Conservation (phyloP, 2,329 filamentous ascomycete genomes). For the Pseudopithomyces chartarum region DNA sequence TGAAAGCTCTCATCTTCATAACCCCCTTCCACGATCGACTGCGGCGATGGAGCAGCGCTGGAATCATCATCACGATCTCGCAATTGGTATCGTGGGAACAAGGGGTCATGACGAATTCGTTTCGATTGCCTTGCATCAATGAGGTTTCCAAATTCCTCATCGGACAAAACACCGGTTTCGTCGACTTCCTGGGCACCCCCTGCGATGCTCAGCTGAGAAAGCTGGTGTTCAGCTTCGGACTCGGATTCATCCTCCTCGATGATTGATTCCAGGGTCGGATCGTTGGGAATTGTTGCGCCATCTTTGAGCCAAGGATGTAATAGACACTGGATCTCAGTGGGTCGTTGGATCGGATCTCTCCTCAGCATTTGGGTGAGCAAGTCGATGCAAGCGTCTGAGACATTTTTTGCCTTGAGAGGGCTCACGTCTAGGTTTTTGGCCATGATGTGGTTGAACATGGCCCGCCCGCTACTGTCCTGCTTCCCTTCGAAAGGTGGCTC, state of each 20-base stretch:
- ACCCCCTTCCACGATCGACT: conserved; percentile 30
- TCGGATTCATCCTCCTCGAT: conserved; percentile 65
- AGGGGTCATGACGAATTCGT: conserved; percentile 48
- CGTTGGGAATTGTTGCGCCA: conserved; percentile 46
- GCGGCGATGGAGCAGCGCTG: conserved; percentile 45
- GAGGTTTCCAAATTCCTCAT: conserved; percentile 35
- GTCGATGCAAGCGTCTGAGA: conserved; percentile 72
- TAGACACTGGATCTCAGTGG: conserved; percentile 73
- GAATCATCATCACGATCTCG: conserved; percentile 45
- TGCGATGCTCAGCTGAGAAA: conserved; percentile 60
- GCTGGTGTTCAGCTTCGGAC: conserved; percentile 47
- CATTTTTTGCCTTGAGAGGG: conserved; percentile 62
- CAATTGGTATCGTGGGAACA: conserved; percentile 45
- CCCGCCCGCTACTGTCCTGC: conserved; percentile 74
- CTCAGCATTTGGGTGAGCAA: conserved; percentile 81
- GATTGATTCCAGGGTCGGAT: conserved; percentile 47
- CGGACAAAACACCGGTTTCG: conserved; percentile 33
- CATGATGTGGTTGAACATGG: conserved; percentile 87
- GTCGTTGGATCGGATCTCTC: conserved; percentile 76
- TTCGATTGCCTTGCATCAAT: conserved; percentile 50
- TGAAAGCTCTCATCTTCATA: conserved; percentile 33
- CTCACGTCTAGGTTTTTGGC: conserved; percentile 69
- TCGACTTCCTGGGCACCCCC: conserved; percentile 39
- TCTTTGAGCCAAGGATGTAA: conserved; percentile 74
- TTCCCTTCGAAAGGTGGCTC: conserved; percentile 81